Conservation (phyloP, 352 stramenopile species). For the Halophytophthora polymorphica region DNA sequence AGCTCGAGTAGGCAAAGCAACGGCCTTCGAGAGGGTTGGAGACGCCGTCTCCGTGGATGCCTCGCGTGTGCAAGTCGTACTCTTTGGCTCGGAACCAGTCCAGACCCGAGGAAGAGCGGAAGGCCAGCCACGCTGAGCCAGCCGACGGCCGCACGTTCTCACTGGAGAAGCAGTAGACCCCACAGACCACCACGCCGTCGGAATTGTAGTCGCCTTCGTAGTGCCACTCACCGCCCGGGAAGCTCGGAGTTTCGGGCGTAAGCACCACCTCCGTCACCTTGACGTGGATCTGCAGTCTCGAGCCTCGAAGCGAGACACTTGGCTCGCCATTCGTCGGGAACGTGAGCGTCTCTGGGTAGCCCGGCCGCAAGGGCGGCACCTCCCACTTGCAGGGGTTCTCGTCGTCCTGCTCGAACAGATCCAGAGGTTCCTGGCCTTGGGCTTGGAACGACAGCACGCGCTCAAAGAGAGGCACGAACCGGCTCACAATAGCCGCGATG, state of each 20-base stretch:
- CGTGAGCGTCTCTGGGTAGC: conserved; percentile 7
- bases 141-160: too few relatives aligned
- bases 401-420: background rate
- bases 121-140: too few relatives aligned
- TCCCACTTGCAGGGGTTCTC: conserved; percentile 9
- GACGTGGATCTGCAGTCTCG: conserved; percentile 38
- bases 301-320: conserved; percentile 17
- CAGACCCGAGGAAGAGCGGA: too few relatives aligned
- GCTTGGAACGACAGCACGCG: conserved; percentile 11
- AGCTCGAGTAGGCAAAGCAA: conserved; percentile 40
- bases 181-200: conserved; percentile 42
- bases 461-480: conserved; percentile 44
- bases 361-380: conserved; percentile 8
- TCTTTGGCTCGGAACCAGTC: conserved; percentile 35
- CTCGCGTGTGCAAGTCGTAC: too few relatives aligned
- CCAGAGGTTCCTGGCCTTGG: background rate
- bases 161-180: conserved; percentile 45
- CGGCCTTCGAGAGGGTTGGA: too few relatives aligned
- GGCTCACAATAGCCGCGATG: conserved; percentile 26
- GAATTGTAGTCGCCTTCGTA: conserved; percentile 33
- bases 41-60: too few relatives aligned
- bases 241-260: conserved; percentile 32
- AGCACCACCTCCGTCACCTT: conserved; percentile 50
- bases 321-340: background rate
- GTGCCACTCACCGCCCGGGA: conserved; percentile 42